Percentiles rank a stretch among this genome's conserved stretches.
These are phyloP conservation scores for Ophiosphaerella herpotricha DNA, from an alignment of 2,329 filamentous ascomycete species.

Conservation along the genomic window DNA sequence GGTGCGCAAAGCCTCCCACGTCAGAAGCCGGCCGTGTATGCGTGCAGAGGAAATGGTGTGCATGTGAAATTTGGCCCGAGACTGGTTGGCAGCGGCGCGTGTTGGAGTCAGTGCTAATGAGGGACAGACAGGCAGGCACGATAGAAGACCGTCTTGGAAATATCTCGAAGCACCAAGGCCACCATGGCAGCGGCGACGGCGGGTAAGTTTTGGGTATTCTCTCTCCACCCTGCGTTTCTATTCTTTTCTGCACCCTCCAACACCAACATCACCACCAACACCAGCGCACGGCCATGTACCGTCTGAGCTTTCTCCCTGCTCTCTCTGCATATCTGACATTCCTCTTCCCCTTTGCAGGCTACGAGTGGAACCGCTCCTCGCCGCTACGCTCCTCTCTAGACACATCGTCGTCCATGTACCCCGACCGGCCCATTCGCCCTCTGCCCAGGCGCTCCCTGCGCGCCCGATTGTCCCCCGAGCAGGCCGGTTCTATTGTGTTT, in stretches of 20 bases:
- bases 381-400: constrained; percentile 60
- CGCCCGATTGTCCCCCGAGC: constrained; percentile 83
- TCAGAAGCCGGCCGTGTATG: constrained; percentile 10
- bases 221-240: constrained; percentile 22
- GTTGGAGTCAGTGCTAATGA: constrained; percentile 18
- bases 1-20: constrained; percentile 32
- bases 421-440: constrained; percentile 89
- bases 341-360: constrained; percentile 43
- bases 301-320: constrained; percentile 26
- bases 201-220: constrained; percentile 40
- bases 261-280: neutral
- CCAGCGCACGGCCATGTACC: constrained; percentile 14
- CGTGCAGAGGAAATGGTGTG: neutral
- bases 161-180: constrained; percentile 7
- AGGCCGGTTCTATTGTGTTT: constrained; percentile 80
- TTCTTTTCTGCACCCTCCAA: constrained; percentile 23
- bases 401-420: constrained; percentile 78
- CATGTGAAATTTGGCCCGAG: neutral
- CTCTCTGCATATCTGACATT: constrained; percentile 40
- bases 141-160: constrained; percentile 9
- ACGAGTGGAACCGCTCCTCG: constrained; percentile 49
- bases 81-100: neutral
- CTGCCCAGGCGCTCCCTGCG: constrained; percentile 87
- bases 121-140: constrained; percentile 20
- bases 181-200: constrained; percentile 49